Conservation (phyloP, 257 asterid species). For the Nyctanthes arbortristis region DNA sequence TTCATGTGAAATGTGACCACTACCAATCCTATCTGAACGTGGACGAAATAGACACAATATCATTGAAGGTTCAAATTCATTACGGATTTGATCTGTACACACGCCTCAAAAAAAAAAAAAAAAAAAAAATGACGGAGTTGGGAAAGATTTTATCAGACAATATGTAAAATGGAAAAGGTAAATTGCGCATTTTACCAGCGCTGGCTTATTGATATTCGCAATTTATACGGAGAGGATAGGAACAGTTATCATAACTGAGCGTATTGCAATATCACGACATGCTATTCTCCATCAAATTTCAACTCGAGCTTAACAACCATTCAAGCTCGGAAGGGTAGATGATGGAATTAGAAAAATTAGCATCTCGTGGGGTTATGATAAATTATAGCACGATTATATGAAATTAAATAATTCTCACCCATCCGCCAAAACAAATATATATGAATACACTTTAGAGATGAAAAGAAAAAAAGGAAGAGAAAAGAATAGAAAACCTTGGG, state of each 20-base stretch:
- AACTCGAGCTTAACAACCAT: neutral
- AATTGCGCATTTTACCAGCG: neutral
- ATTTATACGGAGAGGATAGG: neutral
- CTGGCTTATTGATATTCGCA: no score
- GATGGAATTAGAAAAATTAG: neutral
- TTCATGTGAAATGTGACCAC: neutral
- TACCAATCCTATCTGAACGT: neutral
- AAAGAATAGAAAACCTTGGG: constrained; percentile 44
- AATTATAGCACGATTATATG: neutral
- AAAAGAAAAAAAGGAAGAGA: neutral
- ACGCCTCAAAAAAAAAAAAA: no score
- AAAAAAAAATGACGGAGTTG: no score
- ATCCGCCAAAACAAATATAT: neutral
- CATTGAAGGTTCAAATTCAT: constrained; percentile 8
- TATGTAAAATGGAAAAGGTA: neutral
- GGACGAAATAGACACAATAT: neutral
- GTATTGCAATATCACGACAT: constrained; percentile 1
- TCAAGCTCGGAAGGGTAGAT: neutral
- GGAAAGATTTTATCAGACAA: constrained; percentile 2
- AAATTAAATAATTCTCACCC: neutral
- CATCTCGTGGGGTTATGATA: neutral
- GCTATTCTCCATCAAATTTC: neutral
- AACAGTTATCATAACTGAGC: neutral
- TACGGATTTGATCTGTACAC: neutral
- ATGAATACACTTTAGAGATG: neutral